Percentiles rank a stretch among this genome's conserved stretches.
These are phyloP conservation scores for Prasinococcaceae sp. DNA, from an alignment of 139 green algal species.

Conservation along the genomic window DNA sequence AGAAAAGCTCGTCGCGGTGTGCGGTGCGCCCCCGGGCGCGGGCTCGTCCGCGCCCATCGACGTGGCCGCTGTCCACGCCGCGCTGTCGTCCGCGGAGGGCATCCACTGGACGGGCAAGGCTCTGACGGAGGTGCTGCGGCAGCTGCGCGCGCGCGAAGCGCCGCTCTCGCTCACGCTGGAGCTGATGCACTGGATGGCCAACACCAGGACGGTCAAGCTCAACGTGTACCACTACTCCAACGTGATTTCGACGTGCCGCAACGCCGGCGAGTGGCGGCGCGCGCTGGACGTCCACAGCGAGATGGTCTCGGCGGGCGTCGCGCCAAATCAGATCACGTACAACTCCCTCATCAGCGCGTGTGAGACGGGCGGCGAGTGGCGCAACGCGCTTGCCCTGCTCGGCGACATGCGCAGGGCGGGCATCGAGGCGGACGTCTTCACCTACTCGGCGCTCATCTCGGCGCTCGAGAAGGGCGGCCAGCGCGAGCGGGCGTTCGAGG, in stretches of 20 bases:
- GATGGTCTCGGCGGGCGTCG: constrained; percentile 7
- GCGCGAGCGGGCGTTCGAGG: constrained; percentile 11
- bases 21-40: no score
- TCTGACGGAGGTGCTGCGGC: no score
- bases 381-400: constrained; percentile 20
- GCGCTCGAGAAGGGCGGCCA: constrained; percentile 15
- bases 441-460: constrained; percentile 21
- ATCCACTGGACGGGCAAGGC: no score
- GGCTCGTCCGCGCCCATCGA: no score
- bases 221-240: constrained; percentile 9
- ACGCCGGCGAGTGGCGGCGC: not conserved
- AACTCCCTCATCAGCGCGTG: constrained; percentile 19
- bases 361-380: constrained; percentile 5
- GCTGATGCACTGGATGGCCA: no score
- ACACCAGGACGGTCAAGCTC: not conserved
- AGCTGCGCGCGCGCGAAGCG: no score
- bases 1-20: no score
- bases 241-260: constrained; percentile 14
- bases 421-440: constrained; percentile 23
- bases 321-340: constrained; percentile 22
- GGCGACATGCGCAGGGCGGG: constrained; percentile 9
- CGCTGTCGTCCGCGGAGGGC: no score
- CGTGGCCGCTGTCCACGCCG: no score
- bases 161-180: no score
- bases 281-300: constrained; percentile 16